Conservation (phyloP, 1,139 yeast genomes). For the Candida gigantensis region DNA sequence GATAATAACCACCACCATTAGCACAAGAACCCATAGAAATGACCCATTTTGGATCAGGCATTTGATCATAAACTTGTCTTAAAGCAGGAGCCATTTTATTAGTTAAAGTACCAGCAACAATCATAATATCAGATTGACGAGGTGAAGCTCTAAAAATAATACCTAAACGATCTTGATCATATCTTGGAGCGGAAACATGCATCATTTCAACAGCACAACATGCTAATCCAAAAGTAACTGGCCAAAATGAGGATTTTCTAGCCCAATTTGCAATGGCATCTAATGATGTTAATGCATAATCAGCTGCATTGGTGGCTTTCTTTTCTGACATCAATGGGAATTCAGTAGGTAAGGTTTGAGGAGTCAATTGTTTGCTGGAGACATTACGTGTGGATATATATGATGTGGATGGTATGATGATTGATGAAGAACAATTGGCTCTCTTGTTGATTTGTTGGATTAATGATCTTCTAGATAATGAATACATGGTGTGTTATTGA, state of each 20-base stretch:
- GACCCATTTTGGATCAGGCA: slow-evolving; percentile 92
- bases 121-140: slow-evolving; percentile 91
- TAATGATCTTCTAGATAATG: slow-evolving; percentile 26
- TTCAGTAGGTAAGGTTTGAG: slow-evolving; percentile 43
- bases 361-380: slow-evolving; percentile 48
- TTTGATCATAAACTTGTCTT: slow-evolving; percentile 91
- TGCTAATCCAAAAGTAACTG: slow-evolving; percentile 88
- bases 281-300: slow-evolving; percentile 81
- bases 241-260: slow-evolving; percentile 91
- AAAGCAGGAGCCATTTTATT: slow-evolving; percentile 94
- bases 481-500: slow-evolving; percentile 20
- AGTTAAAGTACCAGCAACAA: slow-evolving; percentile 90
- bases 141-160: slow-evolving; percentile 94
- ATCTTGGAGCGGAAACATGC: slow-evolving; percentile 91
- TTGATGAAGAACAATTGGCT: slow-evolving; percentile 5
- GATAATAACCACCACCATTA: slow-evolving; percentile 93
- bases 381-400: slow-evolving; percentile 25
- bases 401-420: slow-evolving; percentile 3
- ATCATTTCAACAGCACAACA: slow-evolving; percentile 96
- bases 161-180: slow-evolving; percentile 91
- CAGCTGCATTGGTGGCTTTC: slow-evolving; percentile 55
- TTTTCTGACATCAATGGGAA: slow-evolving; percentile 49
- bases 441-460: slow-evolving; percentile 9
- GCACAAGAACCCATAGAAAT: slow-evolving; percentile 96
- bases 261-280: slow-evolving; percentile 92